Evolutionary conservation across 306 rosid species (phyloP).

Genomic region (Rosa rugosa): DNA sequence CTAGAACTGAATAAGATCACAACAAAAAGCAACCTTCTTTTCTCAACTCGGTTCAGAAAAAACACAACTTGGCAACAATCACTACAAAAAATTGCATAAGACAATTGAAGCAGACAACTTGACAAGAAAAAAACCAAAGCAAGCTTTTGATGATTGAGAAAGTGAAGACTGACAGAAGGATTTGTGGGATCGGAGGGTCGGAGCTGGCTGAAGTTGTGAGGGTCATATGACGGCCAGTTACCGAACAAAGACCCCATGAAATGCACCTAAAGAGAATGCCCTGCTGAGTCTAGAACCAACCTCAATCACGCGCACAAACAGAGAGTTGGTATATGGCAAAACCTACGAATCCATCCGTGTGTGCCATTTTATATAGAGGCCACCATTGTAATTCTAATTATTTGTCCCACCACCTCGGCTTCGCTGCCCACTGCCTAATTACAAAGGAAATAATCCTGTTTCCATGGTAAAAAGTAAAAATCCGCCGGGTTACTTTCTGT

Average conservation of each 20-base stretch:
- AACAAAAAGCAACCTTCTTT: background rate
- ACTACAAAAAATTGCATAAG: background rate
- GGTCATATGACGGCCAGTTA: constrained; percentile 85
- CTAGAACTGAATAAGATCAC: background rate
- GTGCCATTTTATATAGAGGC: background rate
- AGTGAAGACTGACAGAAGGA: constrained; percentile 68
- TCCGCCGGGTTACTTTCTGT: too few relatives aligned
- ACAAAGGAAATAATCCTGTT: background rate
- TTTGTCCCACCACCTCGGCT: background rate
- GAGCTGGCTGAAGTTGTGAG: constrained; percentile 93
- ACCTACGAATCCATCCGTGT: background rate
- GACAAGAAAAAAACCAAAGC: constrained; percentile 9
- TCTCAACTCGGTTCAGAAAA: constrained; percentile 11
- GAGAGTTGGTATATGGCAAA: background rate
- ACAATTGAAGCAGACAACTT: background rate
- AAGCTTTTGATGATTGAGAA: constrained; percentile 5
- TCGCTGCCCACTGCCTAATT: background rate
- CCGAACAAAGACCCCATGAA: constrained; percentile 72
- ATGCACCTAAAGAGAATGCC: constrained; percentile 18
- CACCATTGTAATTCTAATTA: background rate
- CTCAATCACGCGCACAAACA: background rate
- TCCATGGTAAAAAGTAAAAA: background rate
- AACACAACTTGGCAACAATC: constrained; percentile 15
- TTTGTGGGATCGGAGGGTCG: constrained; percentile 84
- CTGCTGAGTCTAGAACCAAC: constrained; percentile 12